Conservation (phyloP, 208 protist species). For the Angomonas desouzai region DNA sequence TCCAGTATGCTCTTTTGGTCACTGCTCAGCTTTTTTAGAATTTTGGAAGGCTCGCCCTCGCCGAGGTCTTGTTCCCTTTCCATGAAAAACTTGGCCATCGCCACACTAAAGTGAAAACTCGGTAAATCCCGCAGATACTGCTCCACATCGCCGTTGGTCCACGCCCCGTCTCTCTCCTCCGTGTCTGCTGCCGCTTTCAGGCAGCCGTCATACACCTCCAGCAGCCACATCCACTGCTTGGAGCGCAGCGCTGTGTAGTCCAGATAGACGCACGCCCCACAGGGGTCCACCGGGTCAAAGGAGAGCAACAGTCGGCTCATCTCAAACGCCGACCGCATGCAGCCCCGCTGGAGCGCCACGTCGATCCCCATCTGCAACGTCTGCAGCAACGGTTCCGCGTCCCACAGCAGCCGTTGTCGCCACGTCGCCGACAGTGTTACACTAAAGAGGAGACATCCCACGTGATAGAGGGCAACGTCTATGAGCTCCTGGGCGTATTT, state of each 20-base stretch:
- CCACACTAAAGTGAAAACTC: slow-evolving; percentile 75
- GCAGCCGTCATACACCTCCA: slow-evolving; percentile 21
- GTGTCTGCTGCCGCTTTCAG: neutral
- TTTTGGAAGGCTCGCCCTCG: slow-evolving; percentile 30
- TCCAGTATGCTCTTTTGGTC: slow-evolving; percentile 27
- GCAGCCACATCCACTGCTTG: slow-evolving; percentile 77
- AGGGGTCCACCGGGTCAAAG: slow-evolving; percentile 64
- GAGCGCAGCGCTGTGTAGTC: slow-evolving; percentile 78
- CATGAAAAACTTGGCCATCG: slow-evolving; percentile 66
- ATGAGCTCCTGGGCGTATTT: slow-evolving; percentile 52
- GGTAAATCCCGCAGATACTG: slow-evolving; percentile 39
- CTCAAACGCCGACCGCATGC: slow-evolving; percentile 70
- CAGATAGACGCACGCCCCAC: slow-evolving; percentile 53
- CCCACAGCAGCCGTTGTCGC: slow-evolving; percentile 34
- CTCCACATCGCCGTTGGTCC: slow-evolving; percentile 20
- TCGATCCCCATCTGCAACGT: slow-evolving; percentile 58
- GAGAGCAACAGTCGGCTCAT: slow-evolving; percentile 62
- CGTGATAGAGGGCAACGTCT: slow-evolving; percentile 75
- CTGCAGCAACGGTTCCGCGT: slow-evolving; percentile 35
- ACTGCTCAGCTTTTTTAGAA: slow-evolving; percentile 45
- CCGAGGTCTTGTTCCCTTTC: slow-evolving; percentile 21
- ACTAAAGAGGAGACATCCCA: slow-evolving; percentile 57
- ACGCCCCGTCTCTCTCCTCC: neutral
- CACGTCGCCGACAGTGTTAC: slow-evolving; percentile 59
- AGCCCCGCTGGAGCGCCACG: slow-evolving; percentile 64